Base-by-base conservation (phyloP, 176 grass and related monocot species). In the Carex myosuroides region DNA sequence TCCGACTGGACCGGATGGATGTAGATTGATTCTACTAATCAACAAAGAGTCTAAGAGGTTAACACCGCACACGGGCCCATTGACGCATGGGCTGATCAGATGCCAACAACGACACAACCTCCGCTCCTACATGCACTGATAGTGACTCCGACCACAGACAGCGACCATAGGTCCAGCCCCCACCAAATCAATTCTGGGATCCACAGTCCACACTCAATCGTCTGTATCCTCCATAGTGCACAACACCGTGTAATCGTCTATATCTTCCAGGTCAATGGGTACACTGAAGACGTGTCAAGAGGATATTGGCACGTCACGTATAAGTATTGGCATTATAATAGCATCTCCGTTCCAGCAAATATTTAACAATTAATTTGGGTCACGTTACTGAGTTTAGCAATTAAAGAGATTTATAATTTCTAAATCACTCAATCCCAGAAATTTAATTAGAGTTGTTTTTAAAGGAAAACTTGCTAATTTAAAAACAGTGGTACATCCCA, bases 171-270 rank as follows among this genome's bases (percentile, higher is more conserved):
- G n/a, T n/a, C 65, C 65, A 65, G 26, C 20, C 29, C 50, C 84
- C 58, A 85, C 84, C 41, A 53, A 62, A 85, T 85, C 71, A 11
- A 17, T 20, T 12, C 37, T 13, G 59, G 68, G 70, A 17, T 59
- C 71, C 84, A 78, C 35, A 42, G 4, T 13, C 71, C 70, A 46
- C 35, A 24, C 57, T 2, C 2, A 8, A 21, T 62, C 56, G 1
- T 32, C 0, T 76, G 20, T 52, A 12, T 8, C 18, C 16, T 4
- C 41, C 83, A 1, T 7, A 0, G 14, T 14, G 32, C 13, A 3
- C 6, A 2, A 53, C 22, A 30, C 5, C 9, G 20, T 84, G 71
- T 75, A 37, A 22, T 2, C 8, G 30, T 3, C 8, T 6, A 16
- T 61, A 9, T 61, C 59, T 61, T 4, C 20, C 59, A 6, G 0